Conservation (phyloP, 768 basidiomycete species). For the Boletus pseudopeckii region DNA sequence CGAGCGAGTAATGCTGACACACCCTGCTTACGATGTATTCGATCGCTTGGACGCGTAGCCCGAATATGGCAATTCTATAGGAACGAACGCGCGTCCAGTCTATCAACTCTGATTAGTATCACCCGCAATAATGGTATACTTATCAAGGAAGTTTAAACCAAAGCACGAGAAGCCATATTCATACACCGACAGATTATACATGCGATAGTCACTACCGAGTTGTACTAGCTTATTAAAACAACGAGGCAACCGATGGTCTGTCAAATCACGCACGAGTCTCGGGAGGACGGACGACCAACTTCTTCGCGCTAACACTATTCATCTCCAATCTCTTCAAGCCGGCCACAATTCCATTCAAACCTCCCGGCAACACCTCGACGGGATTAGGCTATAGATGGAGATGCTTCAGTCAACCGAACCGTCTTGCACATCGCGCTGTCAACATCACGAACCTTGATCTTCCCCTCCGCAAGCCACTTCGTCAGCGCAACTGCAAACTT, state of each 20-base stretch:
- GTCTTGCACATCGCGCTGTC: neutral
- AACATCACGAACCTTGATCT: constrained; percentile 14
- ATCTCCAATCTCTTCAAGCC: constrained; percentile 31
- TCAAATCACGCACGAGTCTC: constrained; percentile 7
- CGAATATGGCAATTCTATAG: neutral
- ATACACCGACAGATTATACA: neutral
- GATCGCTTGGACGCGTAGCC: neutral
- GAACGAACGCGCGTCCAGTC: too few relatives aligned
- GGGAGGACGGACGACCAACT: constrained; percentile 33
- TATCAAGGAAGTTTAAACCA: neutral
- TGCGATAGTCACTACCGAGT: neutral
- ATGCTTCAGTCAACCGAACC: neutral
- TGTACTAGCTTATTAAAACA: neutral
- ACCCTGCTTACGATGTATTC: neutral
- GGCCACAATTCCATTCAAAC: constrained; percentile 31
- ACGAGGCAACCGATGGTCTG: neutral
- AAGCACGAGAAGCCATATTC: neutral
- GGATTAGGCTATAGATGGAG: constrained; percentile 29
- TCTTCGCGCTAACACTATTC: constrained; percentile 35
- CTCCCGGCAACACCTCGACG: constrained; percentile 37
- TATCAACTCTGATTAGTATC: too few relatives aligned
- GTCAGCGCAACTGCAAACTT: constrained; percentile 16
- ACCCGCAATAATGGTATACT: too few relatives aligned
- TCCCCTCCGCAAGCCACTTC: constrained; percentile 16
- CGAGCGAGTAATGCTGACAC: neutral